These are phyloP conservation scores for Chrysoporthe puriensis DNA, from an alignment of 2,329 filamentous ascomycete genomes.

Conservation along the genomic window DNA sequence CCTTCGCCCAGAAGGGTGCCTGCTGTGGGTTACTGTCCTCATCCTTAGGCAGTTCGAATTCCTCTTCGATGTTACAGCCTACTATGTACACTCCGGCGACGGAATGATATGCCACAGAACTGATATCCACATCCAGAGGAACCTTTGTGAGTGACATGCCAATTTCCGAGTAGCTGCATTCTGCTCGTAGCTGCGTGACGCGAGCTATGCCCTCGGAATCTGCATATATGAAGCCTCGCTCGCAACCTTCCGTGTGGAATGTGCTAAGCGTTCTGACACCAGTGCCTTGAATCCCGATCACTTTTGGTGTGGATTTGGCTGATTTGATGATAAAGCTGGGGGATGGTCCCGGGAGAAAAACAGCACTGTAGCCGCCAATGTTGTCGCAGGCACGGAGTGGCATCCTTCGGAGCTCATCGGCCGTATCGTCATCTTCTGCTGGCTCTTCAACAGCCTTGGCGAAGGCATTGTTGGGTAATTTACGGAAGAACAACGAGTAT, in stretches of 20 bases:
- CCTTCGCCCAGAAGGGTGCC: conserved; percentile 63
- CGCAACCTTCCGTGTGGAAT: conserved; percentile 77
- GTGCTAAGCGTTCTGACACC: conserved; percentile 72
- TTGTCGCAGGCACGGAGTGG: conserved; percentile 64
- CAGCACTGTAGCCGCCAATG: conserved; percentile 76
- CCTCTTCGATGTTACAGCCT: conserved; percentile 67
- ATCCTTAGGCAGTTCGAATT: conserved; percentile 84
- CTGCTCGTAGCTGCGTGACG: conserved; percentile 70
- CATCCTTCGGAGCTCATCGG: conserved; percentile 50
- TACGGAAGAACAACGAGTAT: conserved; percentile 72
- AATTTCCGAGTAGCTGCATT: conserved; percentile 72
- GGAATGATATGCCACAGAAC: conserved; percentile 76
- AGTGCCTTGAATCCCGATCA: conserved; percentile 72
- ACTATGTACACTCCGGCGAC: conserved; percentile 76
- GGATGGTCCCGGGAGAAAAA: conserved; percentile 81
- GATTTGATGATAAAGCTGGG: conserved; percentile 84
- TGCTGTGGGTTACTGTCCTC: conserved; percentile 61
- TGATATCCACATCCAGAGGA: conserved; percentile 69
- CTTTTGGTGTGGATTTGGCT: conserved; percentile 73
- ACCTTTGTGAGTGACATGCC: conserved; percentile 78
- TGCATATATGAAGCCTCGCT: conserved; percentile 81
- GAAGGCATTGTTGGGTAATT: conserved; percentile 69
- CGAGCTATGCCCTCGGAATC: conserved; percentile 73
- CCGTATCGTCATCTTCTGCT: conserved; percentile 52
- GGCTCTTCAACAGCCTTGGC: conserved; percentile 59